Evolutionary conservation across 306 rosid species (phyloP).

Genomic region (Lablab purpureus): DNA sequence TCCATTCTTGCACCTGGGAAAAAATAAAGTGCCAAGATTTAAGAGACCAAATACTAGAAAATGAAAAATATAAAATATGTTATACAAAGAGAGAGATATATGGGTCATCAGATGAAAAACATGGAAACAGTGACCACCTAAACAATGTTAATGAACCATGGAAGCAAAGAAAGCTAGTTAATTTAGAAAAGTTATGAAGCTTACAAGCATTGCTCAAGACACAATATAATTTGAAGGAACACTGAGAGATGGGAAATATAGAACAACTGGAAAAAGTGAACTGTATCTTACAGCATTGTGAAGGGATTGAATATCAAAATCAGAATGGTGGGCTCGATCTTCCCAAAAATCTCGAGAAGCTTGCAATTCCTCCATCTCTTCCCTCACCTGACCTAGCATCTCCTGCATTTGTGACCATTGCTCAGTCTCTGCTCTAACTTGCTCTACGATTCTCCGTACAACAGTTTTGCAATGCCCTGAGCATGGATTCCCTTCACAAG

Average conservation of each 20-base stretch:
- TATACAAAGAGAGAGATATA: not conserved
- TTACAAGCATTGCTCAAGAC: not conserved
- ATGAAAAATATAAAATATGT: not conserved
- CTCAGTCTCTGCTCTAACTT: conserved; percentile 86
- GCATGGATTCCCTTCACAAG: conserved; percentile 62
- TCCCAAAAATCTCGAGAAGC: conserved; percentile 92
- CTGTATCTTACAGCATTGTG: conserved; percentile 58
- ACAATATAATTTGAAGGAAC: not conserved
- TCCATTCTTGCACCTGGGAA: conserved; percentile 92
- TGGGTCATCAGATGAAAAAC: not conserved
- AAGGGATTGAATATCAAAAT: conserved; percentile 66
- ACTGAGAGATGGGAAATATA: not conserved
- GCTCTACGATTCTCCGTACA: conserved; percentile 80
- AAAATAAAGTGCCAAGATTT: not conserved
- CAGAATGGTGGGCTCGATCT: conserved; percentile 68
- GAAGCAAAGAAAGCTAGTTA: not conserved
- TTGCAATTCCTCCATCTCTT: conserved; percentile 91
- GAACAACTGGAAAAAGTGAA: conserved; percentile 15
- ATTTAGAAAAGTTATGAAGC: not conserved
- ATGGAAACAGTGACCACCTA: too few species aligned
- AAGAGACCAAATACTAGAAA: not conserved
- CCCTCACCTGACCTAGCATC: conserved; percentile 86
- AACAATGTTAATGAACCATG: too few species aligned
- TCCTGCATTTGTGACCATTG: conserved; percentile 99
- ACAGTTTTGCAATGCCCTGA: conserved; percentile 87